These are phyloP conservation scores for Avena atlantica DNA, from an alignment of 176 grass and related monocot genomes.

Conservation along the genomic window DNA sequence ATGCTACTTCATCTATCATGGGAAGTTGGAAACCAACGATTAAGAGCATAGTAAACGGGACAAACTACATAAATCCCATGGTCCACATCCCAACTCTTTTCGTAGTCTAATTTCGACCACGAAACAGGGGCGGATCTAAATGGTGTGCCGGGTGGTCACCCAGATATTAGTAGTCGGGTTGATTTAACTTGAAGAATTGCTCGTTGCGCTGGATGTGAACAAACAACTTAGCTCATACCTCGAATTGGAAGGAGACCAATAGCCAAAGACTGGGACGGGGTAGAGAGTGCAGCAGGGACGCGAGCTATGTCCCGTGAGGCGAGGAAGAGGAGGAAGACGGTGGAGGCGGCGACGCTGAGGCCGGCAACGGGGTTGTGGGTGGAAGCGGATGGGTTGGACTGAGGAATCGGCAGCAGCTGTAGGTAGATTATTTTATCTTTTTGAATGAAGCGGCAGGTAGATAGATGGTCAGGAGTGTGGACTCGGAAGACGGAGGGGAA, in stretches of 20 bases:
- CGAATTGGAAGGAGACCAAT: neutral
- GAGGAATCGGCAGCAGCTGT: neutral
- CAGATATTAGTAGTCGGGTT: neutral
- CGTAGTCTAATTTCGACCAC: neutral
- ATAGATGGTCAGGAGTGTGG: neutral
- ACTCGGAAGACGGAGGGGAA: neutral
- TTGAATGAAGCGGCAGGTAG: neutral
- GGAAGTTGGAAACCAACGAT: neutral
- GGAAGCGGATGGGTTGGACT: neutral
- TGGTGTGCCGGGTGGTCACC: neutral
- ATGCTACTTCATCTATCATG: neutral
- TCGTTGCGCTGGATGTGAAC: neutral
- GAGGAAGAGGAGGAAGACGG: neutral
- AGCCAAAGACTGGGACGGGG: neutral
- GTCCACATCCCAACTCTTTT: neutral
- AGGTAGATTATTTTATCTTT: neutral
- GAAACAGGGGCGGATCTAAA: neutral
- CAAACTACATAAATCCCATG: neutral
- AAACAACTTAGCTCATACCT: neutral
- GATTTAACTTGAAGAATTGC: neutral
- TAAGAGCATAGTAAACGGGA: neutral
- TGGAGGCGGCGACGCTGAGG: neutral
- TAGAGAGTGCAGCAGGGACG: neutral
- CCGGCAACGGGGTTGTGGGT: neutral
- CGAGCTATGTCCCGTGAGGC: neutral